Conservation (phyloP, 805 yeast genomes). For the Yamadazyma sp. region DNA sequence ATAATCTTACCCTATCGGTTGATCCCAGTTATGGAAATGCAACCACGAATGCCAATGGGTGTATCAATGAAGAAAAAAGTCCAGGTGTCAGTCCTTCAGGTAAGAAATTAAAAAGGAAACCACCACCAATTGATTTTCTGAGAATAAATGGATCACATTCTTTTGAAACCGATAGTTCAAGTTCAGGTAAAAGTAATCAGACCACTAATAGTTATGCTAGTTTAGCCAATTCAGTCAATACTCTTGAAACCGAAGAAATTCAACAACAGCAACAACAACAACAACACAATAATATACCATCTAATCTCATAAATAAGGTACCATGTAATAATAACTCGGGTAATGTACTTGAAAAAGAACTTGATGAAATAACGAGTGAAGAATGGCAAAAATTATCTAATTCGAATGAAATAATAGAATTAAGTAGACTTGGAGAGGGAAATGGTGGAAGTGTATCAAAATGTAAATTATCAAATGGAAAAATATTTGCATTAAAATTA, state of each 20-base stretch:
- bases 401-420: conserved; percentile 58
- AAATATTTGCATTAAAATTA: conserved; percentile 79
- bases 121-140: conserved; percentile 43
- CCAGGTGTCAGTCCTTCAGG: conserved; percentile 5
- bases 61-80: not conserved
- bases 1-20: conserved; percentile 14
- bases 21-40: not conserved
- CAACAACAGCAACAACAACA: no score
- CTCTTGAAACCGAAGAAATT: not conserved
- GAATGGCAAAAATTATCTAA: conserved; percentile 70
- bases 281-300: no score
- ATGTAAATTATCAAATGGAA: conserved; percentile 50
- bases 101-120: conserved; percentile 27
- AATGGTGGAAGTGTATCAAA: conserved; percentile 88
- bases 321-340: not conserved
- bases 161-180: conserved; percentile 1
- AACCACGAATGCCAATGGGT: no score
- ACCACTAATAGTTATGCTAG: not conserved
- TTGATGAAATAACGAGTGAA: conserved; percentile 55
- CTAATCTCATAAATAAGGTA: not conserved
- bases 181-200: not conserved
- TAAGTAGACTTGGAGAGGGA: conserved; percentile 86
- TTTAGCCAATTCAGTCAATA: not conserved
- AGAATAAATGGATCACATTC: conserved; percentile 27
- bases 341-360: conserved; percentile 4